These are phyloP conservation scores for Escovopsis sp. DNA, from an alignment of 2,329 filamentous ascomycete genomes.

Conservation along the genomic window DNA sequence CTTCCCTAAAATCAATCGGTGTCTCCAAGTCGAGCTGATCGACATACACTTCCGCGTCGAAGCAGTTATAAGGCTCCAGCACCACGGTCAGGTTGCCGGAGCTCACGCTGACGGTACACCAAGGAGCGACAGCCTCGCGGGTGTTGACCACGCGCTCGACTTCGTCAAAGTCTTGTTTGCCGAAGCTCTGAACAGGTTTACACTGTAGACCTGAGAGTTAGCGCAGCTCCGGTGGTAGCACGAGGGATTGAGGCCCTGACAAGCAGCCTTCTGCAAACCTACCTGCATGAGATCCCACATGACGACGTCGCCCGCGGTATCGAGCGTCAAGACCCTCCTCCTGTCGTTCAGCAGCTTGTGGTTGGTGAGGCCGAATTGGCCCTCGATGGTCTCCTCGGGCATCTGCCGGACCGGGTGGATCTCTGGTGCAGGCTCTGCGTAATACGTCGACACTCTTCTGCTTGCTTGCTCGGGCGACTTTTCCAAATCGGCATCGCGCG, in stretches of 20 bases:
- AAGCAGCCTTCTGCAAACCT: conserved; percentile 4
- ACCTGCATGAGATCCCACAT: conserved; percentile 89
- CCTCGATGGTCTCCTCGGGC: conserved; percentile 74
- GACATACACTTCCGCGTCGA: conserved; percentile 93
- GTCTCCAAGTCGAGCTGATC: conserved; percentile 69
- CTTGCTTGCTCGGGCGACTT: conserved; percentile 28
- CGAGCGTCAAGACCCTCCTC: conserved; percentile 73
- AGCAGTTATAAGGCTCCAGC: conserved; percentile 87
- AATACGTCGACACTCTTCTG: conserved; percentile 23
- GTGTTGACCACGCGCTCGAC: conserved; percentile 80
- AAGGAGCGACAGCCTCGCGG: conserved; percentile 76
- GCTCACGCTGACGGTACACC: conserved; percentile 89
- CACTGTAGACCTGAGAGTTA: conserved; percentile 45
- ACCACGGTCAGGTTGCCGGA: conserved; percentile 85
- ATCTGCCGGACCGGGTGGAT: conserved; percentile 48
- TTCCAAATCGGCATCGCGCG: conserved; percentile 39
- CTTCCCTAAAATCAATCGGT: conserved; percentile 69
- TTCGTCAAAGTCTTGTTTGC: conserved; percentile 85
- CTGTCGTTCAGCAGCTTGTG: conserved; percentile 84
- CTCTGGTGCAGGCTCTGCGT: conserved; percentile 16
- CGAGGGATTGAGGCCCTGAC: not conserved
- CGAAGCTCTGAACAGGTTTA: conserved; percentile 76
- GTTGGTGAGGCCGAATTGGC: conserved; percentile 89
- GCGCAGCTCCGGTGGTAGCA: not conserved
- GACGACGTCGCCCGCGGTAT: conserved; percentile 87